Conservation (phyloP, 352 stramenopile genomes). For the Thalassiosira delicatula region DNA sequence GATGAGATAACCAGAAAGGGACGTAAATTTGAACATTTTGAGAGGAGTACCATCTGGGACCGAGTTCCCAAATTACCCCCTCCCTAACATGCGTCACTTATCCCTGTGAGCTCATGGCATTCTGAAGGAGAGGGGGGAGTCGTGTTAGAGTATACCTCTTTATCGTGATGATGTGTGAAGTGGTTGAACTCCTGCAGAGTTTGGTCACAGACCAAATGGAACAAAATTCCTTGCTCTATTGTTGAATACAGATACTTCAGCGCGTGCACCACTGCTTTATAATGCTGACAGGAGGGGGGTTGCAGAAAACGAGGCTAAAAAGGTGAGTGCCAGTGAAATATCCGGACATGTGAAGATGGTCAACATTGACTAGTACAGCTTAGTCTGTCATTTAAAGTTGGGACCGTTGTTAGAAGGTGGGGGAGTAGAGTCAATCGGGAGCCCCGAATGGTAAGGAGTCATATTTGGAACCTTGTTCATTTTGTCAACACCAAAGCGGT, state of each 20-base stretch:
- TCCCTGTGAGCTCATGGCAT: background rate
- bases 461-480: background rate
- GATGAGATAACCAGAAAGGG: background rate
- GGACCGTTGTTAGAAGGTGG: background rate
- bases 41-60: too few relatives aligned
- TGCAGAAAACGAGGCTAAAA: conserved; percentile 3
- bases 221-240: background rate
- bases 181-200: background rate
- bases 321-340: background rate
- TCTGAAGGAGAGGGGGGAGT: background rate
- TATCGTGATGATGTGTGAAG: conserved; percentile 8
- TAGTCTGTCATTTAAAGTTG: background rate
- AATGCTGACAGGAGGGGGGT: background rate
- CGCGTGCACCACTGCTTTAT: background rate
- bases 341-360: conserved; percentile 2
- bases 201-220: background rate
- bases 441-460: conserved; percentile 20
- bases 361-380: conserved; percentile 5
- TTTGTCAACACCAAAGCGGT: background rate
- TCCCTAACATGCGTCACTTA: conserved; percentile 6
- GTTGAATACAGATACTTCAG: conserved; percentile 1
- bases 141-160: conserved; percentile 1
- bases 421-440: conserved; percentile 35
- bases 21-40: background rate
- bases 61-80: too few relatives aligned